Conservation (phyloP, 1,284 basidiomycete species). For the Leccinum idahoense region DNA sequence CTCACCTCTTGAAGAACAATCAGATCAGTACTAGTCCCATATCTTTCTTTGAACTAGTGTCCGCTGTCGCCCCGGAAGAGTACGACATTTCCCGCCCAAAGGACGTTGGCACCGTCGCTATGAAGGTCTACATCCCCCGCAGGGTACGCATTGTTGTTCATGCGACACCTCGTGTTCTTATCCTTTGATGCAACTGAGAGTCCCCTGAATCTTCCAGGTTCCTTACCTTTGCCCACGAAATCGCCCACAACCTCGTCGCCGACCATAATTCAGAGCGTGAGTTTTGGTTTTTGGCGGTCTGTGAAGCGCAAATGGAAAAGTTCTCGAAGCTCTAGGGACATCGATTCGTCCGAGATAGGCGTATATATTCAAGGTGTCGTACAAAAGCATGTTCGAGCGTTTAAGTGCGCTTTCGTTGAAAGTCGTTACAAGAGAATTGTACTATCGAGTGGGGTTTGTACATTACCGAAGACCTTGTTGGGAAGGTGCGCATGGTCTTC, state of each 20-base stretch:
- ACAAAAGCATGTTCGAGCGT: background rate
- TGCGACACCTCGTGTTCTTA: slow-evolving; percentile 16
- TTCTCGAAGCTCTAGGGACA: background rate
- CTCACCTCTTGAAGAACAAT: too few species aligned
- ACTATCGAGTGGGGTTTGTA: too few species aligned
- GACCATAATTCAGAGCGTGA: background rate
- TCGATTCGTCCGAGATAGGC: background rate
- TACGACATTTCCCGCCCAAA: slow-evolving; percentile 56
- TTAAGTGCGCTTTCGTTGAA: too few species aligned
- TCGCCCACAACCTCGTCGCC: background rate
- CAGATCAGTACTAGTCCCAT: too few species aligned
- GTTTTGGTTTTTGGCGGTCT: background rate
- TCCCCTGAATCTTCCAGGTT: background rate
- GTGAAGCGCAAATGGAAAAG: background rate
- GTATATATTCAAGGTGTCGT: background rate
- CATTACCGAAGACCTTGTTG: too few species aligned
- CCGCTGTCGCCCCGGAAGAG: slow-evolving; percentile 9
- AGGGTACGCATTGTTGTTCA: slow-evolving; percentile 51
- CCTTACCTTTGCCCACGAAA: background rate
- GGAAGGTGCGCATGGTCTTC: too few species aligned
- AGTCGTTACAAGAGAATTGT: too few species aligned
- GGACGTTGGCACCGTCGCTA: slow-evolving; percentile 88
- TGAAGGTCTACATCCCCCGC: slow-evolving; percentile 93
- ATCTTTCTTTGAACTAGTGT: background rate
- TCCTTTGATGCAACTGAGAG: background rate